Percentiles rank a stretch among this genome's conserved stretches.
Evolutionary conservation across 768 basidiomycete species (phyloP).

Genomic region (Coprinopsis strossmayeri): DNA sequence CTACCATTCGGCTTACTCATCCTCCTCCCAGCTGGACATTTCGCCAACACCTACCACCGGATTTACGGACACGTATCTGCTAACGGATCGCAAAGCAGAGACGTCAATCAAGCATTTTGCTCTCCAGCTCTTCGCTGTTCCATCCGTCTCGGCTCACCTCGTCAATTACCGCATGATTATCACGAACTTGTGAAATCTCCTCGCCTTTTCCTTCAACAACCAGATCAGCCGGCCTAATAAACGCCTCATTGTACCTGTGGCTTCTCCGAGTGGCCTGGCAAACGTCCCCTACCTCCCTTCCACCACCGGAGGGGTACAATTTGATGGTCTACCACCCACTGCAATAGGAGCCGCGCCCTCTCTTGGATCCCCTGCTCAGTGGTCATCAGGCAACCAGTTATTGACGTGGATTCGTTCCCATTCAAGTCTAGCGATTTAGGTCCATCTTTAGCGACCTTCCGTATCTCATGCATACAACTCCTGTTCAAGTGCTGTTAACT

Average conservation of each 20-base stretch:
- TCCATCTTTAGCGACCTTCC: constrained; percentile 89
- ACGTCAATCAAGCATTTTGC: constrained; percentile 93
- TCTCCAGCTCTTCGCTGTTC: constrained; percentile 88
- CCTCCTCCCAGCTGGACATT: constrained; percentile 58
- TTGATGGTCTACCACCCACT: not conserved
- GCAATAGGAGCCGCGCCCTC: constrained; percentile 5
- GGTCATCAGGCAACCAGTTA: constrained; percentile 13
- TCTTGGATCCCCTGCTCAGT: not conserved
- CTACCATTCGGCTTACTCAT: not conserved
- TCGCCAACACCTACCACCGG: constrained; percentile 78
- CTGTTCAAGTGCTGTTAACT: constrained; percentile 59
- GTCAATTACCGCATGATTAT: constrained; percentile 70
- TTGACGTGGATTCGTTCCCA: constrained; percentile 80
- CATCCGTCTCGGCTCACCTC: constrained; percentile 75
- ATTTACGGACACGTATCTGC: constrained; percentile 88
- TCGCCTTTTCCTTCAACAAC: constrained; percentile 89
- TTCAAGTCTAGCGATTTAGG: constrained; percentile 95
- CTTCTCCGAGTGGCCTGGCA: constrained; percentile 6
- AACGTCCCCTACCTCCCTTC: constrained; percentile 5
- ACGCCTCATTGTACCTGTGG: constrained; percentile 49
- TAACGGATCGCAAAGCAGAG: constrained; percentile 91
- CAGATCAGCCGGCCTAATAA: constrained; percentile 60
- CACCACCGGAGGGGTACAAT: not conserved
- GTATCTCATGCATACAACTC: constrained; percentile 74
- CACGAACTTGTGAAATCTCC: constrained; percentile 71